Conservation (phyloP, 73 alveolate species). For the Paraurostyla sp. region DNA sequence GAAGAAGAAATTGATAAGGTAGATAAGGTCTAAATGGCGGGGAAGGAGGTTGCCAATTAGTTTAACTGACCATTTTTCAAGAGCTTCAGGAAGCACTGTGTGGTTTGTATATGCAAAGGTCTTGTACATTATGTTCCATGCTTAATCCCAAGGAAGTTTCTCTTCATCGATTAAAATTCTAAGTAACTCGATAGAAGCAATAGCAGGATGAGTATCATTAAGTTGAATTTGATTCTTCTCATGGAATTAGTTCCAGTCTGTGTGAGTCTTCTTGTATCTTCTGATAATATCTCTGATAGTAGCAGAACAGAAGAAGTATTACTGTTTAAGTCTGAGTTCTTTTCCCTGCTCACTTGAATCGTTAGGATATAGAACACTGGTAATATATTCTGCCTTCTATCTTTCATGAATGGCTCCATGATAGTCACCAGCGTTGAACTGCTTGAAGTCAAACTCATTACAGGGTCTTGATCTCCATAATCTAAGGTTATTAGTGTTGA, state of each 20-base stretch:
- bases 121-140: constrained; percentile 83
- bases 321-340: constrained; percentile 98
- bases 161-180: constrained; percentile 89
- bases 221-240: constrained; percentile 82
- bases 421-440: constrained; percentile 93
- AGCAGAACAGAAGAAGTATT: constrained; percentile 99
- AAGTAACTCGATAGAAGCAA: constrained; percentile 89
- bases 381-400: constrained; percentile 97
- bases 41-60: constrained; percentile 86
- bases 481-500: constrained; percentile 96
- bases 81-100: constrained; percentile 96
- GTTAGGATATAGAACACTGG: constrained; percentile 99
- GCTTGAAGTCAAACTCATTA: constrained; percentile 92
- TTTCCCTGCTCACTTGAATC: constrained; percentile 96
- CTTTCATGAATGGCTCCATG: constrained; percentile 91
- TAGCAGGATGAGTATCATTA: constrained; percentile 96
- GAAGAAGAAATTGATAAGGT: constrained; percentile 84
- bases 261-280: constrained; percentile 80
- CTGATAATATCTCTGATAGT: constrained; percentile 91
- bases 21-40: constrained; percentile 92
- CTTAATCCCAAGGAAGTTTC: constrained; percentile 82
- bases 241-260: constrained; percentile 86
- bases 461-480: constrained; percentile 96
- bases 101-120: constrained; percentile 93
- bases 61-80: constrained; percentile 91